These are phyloP conservation scores for Ceratocystis cubensis DNA, from an alignment of 2,329 filamentous ascomycete genomes.

Conservation along the genomic window DNA sequence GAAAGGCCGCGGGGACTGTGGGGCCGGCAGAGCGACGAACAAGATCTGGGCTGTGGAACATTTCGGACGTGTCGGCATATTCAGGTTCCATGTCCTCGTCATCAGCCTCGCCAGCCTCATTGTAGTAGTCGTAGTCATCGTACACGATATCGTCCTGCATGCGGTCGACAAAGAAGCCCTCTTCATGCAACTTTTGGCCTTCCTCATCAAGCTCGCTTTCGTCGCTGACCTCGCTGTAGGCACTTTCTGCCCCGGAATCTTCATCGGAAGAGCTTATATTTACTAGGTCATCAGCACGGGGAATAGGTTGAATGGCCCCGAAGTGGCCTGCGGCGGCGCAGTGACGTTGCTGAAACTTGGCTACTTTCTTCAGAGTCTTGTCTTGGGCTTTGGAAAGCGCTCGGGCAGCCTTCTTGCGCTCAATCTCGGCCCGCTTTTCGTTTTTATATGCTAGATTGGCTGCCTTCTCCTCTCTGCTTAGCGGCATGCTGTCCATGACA, in stretches of 20 bases:
- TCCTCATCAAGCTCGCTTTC: conserved; percentile 3
- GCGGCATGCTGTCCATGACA: conserved; percentile 8
- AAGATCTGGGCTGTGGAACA: neutral
- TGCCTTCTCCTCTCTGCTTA: neutral
- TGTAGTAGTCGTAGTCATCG: conserved; percentile 5
- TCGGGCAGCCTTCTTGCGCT: neutral
- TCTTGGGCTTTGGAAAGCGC: neutral
- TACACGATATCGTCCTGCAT: conserved; percentile 17
- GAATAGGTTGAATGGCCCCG: neutral
- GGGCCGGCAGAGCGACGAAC: neutral
- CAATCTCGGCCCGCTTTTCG: neutral
- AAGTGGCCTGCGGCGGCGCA: neutral
- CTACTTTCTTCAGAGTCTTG: neutral
- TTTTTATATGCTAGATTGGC: conserved; percentile 1
- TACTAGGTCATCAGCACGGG: neutral
- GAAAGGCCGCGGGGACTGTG: neutral
- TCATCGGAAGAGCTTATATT: neutral
- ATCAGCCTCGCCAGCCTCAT: neutral
- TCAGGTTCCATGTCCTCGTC: conserved; percentile 10
- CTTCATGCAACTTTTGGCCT: neutral
- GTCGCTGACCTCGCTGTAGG: conserved; percentile 2
- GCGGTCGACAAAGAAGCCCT: neutral
- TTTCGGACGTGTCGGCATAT: neutral
- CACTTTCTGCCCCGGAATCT: neutral
- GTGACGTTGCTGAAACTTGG: neutral